These are phyloP conservation scores for Rhizopus sp. DNA, from an alignment of 371 early-diverging fungal species.

Conservation along the genomic window DNA sequence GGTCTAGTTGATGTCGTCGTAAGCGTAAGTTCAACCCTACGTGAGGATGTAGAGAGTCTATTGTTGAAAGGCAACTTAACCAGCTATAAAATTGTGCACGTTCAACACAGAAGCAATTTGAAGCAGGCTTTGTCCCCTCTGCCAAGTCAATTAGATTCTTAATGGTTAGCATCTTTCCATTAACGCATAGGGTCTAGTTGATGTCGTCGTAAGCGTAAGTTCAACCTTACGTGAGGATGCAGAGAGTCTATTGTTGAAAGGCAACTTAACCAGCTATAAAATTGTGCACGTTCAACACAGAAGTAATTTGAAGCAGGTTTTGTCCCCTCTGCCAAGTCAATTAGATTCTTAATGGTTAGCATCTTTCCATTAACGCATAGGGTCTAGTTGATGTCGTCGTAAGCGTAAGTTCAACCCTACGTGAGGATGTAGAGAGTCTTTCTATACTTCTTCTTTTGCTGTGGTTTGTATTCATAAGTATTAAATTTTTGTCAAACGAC, in stretches of 20 bases:
- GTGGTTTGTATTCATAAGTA: slow-evolving; percentile 2
- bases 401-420: slow-evolving; percentile 7
- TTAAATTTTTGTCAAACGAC: not conserved
- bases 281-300: slow-evolving; percentile 13
- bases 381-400: slow-evolving; percentile 16
- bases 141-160: slow-evolving; percentile 8
- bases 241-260: too few relatives aligned
- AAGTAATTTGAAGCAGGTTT: slow-evolving; percentile 2
- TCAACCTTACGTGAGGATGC: slow-evolving; percentile 12
- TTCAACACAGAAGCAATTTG: slow-evolving; percentile 13
- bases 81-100: slow-evolving; percentile 8
- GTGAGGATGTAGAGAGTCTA: too few relatives aligned
- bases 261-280: slow-evolving; percentile 3
- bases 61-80: too few relatives aligned
- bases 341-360: slow-evolving; percentile 12
- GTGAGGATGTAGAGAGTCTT: slow-evolving; percentile 15
- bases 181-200: slow-evolving; percentile 13
- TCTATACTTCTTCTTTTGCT: slow-evolving; percentile 7
- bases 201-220: slow-evolving; percentile 12
- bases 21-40: too few relatives aligned
- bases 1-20: too few relatives aligned
- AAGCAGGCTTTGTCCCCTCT: not conserved
- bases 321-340: not conserved
- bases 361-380: slow-evolving; percentile 10
- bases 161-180: slow-evolving; percentile 8